Conservation (phyloP, 345 rosid species). For the Theobroma cacao region DNA sequence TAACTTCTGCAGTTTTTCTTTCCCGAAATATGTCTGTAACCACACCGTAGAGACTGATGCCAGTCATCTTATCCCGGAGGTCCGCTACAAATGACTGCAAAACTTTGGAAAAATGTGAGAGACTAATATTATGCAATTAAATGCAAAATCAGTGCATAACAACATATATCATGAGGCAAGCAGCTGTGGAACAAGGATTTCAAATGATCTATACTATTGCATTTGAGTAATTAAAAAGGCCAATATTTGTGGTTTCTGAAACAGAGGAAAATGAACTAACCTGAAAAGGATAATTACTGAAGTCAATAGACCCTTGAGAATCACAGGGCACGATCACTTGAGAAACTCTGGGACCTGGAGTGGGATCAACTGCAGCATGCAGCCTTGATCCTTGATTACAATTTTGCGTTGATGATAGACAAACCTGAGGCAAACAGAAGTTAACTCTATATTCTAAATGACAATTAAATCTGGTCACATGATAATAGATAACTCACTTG, state of each 20-base stretch:
- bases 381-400: constrained; percentile 63
- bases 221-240: not conserved
- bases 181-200: not conserved
- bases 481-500: constrained; percentile 41
- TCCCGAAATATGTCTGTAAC: constrained; percentile 52
- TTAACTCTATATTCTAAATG: constrained; percentile 20
- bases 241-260: not conserved
- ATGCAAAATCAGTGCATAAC: not conserved
- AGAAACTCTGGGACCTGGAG: constrained; percentile 57
- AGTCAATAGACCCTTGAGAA: constrained; percentile 81
- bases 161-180: not conserved
- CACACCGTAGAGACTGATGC: constrained; percentile 79
- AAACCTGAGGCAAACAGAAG: constrained; percentile 52
- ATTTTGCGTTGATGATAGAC: constrained; percentile 60
- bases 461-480: not conserved
- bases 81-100: constrained; percentile 66
- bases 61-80: constrained; percentile 75
- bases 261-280: constrained; percentile 38
- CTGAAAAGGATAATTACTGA: constrained; percentile 77
- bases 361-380: constrained; percentile 49
- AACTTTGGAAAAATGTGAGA: constrained; percentile 36
- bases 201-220: not conserved
- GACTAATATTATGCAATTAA: constrained; percentile 15
- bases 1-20: constrained; percentile 37
- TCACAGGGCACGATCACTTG: constrained; percentile 88